These are phyloP conservation scores for Medicago arabica DNA, from an alignment of 306 rosid species.

Conservation along the genomic window DNA sequence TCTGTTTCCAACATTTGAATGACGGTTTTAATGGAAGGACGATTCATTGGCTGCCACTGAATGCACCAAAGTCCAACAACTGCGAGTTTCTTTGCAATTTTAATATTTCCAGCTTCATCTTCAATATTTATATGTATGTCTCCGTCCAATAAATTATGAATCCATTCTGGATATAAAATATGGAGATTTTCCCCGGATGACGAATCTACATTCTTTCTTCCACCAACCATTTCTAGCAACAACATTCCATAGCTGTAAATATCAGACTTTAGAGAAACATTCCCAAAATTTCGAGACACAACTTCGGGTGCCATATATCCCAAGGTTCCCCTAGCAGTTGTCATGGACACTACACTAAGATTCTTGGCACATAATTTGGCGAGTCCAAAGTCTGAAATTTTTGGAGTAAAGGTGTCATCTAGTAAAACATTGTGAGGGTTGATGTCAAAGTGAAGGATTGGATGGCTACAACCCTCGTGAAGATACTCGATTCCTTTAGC, in stretches of 20 bases:
- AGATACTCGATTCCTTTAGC: slow-evolving; percentile 15
- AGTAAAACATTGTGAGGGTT: neutral
- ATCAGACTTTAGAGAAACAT: neutral
- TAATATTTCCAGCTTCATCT: neutral
- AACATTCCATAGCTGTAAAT: neutral
- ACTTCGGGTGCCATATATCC: neutral
- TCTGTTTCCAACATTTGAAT: neutral
- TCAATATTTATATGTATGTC: neutral
- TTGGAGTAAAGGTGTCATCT: neutral
- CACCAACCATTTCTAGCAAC: neutral
- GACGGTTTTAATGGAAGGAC: neutral
- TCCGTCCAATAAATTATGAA: slow-evolving; percentile 7
- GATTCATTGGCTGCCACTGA: neutral
- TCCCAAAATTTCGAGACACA: neutral
- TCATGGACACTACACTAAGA: neutral
- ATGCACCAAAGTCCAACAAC: too few species aligned
- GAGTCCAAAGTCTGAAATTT: neutral
- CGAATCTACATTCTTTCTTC: neutral
- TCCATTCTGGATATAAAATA: slow-evolving; percentile 14
- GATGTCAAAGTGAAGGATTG: neutral
- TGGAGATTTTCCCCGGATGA: neutral
- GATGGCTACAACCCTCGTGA: neutral
- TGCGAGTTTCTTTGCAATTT: neutral
- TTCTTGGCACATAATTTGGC: neutral
- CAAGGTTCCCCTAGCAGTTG: neutral